Base-by-base conservation (phyloP, 2,329 filamentous ascomycete genomes). In the Graphilbum ipis-grandicollis region DNA sequence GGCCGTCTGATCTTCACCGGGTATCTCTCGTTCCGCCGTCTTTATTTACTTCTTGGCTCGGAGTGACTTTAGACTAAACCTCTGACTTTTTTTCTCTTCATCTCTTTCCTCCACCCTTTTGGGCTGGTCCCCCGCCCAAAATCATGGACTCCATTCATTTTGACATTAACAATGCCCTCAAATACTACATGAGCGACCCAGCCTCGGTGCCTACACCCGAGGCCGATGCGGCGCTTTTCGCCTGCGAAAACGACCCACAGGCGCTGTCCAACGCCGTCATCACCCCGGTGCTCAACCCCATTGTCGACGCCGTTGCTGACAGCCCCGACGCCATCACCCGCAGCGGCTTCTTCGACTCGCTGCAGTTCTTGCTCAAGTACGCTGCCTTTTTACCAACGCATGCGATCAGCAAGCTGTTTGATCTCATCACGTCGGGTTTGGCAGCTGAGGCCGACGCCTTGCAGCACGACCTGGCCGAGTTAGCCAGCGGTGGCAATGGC, bases 301-400 rank as follows among this genome's bases (percentile, higher is more conserved):
- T 98, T 42, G 75, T 94, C 43, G 90, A 96, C 55, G 79, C 83
- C 22, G 75, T 98, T 21, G 85, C 86, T 38, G 85, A 92, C 52
- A 93, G 79, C 52, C 85, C 90, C 35, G 88, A 94, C 57, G 80
- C 81, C 41, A 78, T 98, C 46, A 76, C 75, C 43, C 78, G 77
- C 57, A 71, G 75, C 50, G 70, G 75, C 36, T 71, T 78, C 45
- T 86, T 96, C 61, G 88, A 98, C 62, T 93, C 86, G 43, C 58
- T 98, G 48, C 88, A 94, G 57, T 93, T 93, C 53, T 65, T 98
- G 41, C 69, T 98, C 62, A 98, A 98, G 88, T 96, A 79, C 54
- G 75, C 82, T 5, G 69, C 80, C 28, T 73, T 76, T 44, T 71
- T 96, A 37, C 83, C 88, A 23, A 73, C 79, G 19, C 75, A 83